Evolutionary conservation across 495 filamentous ascomycete genomes (phyloP), one percentile per base, ranked within the genome.

Genomic region (Penicillium soppii): DNA sequence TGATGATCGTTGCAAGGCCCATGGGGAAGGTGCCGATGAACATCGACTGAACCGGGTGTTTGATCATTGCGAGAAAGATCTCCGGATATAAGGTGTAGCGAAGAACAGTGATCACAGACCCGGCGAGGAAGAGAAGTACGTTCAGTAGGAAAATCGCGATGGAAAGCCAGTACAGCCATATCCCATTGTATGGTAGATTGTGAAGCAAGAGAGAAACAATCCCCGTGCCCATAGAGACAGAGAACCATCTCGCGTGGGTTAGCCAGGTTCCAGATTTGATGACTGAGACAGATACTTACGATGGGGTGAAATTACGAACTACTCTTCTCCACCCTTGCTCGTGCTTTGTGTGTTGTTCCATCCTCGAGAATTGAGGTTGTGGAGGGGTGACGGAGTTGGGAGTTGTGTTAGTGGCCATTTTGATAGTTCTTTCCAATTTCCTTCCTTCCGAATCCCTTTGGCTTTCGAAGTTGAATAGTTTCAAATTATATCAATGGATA

Each of bases 151-250:
- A 85, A 17, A 83, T 65, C 21, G 74, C 58, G 32, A 83, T 56
- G 0, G 79, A 82, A 13, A 84, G 66, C 52, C 67, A 77, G 43
- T 78, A 73, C 1, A 85, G 67, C 75, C 79, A 81, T 22, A 17
- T 5, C 12, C 66, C 78, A 47, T 82, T 77, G 51, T 80, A 83
- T 4, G 82, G 80, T 3, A 86, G 67, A 8, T 72, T 73, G 53
- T 83, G 73, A 3, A 85, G 69, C 7, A 86, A 68, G 23, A 84
- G 77, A 5, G 82, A 82, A 3, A 82, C 79, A 21, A 87, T 82
- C 4, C 83, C 84, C 0, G 84, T 88, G 25, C 84, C 81, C 83
- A 88, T 87, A 13, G 63, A 86, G 29, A 83, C 72, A 7, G 82
- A 73, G 52, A 76, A 72, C 72, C 72, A 75, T 53, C 69, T 75